Evolutionary conservation across 108 stramenopile genomes (phyloP).

Genomic region (Aurantiochytrium sp.): DNA sequence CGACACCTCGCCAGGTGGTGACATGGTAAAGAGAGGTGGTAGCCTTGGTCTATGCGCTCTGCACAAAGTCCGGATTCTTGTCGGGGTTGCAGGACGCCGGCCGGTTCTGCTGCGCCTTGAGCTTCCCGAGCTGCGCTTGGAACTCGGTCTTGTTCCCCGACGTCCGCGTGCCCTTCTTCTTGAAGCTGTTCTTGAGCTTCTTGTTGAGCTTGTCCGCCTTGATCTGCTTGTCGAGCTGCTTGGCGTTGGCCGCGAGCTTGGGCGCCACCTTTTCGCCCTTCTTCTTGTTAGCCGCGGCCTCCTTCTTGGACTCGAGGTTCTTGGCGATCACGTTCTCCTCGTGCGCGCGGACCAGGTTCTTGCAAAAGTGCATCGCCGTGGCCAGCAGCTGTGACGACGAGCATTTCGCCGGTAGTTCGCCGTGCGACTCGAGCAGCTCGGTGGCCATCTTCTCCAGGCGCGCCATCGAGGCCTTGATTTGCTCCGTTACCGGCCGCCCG

Average conservation of each 20-base stretch:
- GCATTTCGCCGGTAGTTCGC: conserved; percentile 10
- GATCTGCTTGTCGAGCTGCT: not conserved
- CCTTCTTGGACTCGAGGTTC: not conserved
- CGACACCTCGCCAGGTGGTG: no score
- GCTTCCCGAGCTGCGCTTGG: not conserved
- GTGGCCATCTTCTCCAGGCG: not conserved
- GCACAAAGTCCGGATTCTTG: not conserved
- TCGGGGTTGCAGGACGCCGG: not conserved
- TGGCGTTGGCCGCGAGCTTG: not conserved
- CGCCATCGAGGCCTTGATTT: not conserved
- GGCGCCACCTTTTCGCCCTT: not conserved
- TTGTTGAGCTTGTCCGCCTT: not conserved
- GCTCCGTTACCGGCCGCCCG: not conserved
- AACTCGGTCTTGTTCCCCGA: not conserved
- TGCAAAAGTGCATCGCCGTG: conserved; percentile 20
- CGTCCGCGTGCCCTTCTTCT: not conserved
- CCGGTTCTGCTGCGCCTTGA: not conserved
- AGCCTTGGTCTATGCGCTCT: not conserved
- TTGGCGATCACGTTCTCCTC: not conserved
- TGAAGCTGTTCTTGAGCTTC: not conserved
- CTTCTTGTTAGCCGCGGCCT: not conserved
- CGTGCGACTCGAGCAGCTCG: not conserved
- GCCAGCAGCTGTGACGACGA: conserved; percentile 17
- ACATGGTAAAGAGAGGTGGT: no score
- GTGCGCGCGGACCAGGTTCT: not conserved